Conservation (phyloP, 208 protist genomes). For the Leishmania mexicana region DNA sequence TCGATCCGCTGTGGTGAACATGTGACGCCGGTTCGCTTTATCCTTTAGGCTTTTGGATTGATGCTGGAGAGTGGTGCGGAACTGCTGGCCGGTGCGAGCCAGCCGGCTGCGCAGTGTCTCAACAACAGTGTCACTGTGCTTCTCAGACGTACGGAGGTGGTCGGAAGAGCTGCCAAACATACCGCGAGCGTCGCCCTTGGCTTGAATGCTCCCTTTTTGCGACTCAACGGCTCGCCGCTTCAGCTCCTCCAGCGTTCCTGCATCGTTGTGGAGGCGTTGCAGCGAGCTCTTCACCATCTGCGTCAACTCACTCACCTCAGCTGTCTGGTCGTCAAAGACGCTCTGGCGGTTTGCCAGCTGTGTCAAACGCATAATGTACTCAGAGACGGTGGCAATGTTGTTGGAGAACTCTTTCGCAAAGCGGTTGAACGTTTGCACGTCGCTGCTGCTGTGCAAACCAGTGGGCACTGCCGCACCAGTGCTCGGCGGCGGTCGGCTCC, state of each 20-base stretch:
- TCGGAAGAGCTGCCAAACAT: slow-evolving; percentile 16
- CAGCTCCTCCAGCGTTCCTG: slow-evolving; percentile 76
- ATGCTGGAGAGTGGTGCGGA: slow-evolving; percentile 80
- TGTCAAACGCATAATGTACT: slow-evolving; percentile 82
- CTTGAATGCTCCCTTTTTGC: slow-evolving; percentile 35
- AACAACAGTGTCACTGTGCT: slow-evolving; percentile 72
- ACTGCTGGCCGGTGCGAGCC: slow-evolving; percentile 75
- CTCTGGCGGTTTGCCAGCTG: slow-evolving; percentile 79
- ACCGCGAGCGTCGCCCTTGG: slow-evolving; percentile 5
- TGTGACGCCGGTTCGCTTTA: slow-evolving; percentile 73
- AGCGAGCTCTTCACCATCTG: slow-evolving; percentile 81
- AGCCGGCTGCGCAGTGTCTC: slow-evolving; percentile 77
- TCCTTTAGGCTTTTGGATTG: slow-evolving; percentile 80
- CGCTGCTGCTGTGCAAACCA: slow-evolving; percentile 62
- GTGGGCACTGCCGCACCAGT: slow-evolving; percentile 6
- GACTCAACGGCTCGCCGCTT: slow-evolving; percentile 63
- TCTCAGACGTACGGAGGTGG: slow-evolving; percentile 34
- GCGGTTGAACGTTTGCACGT: slow-evolving; percentile 81
- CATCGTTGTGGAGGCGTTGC: slow-evolving; percentile 78
- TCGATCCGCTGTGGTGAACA: slow-evolving; percentile 79
- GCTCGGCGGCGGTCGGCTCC: slow-evolving; percentile 6
- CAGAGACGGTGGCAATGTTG: slow-evolving; percentile 79
- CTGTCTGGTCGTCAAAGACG: slow-evolving; percentile 91
- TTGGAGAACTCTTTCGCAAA: slow-evolving; percentile 81
- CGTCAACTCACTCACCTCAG: slow-evolving; percentile 77